These are phyloP conservation scores for Stentor roeselii DNA, from an alignment of 73 alveolate genomes.

Conservation along the genomic window DNA sequence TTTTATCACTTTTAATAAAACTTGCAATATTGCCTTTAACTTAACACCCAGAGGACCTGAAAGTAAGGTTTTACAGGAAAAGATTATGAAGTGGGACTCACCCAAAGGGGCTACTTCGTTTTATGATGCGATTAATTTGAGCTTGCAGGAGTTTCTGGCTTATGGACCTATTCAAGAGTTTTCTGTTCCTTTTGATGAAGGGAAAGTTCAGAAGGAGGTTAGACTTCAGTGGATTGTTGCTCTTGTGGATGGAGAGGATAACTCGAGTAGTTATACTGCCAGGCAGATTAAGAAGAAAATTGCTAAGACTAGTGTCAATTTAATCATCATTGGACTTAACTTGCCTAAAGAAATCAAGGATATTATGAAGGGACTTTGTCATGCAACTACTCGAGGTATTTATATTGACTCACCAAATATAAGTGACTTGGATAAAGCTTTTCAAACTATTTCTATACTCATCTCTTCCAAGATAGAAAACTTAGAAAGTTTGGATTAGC, in stretches of 20 bases:
- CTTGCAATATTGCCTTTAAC: constrained; percentile 23
- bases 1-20: constrained; percentile 30
- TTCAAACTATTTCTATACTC: background rate
- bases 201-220: background rate
- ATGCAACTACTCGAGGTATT: constrained; percentile 7
- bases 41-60: constrained; percentile 19
- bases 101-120: constrained; percentile 13
- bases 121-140: constrained; percentile 12
- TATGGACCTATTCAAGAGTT: background rate
- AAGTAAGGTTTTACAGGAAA: background rate
- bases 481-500: constrained; percentile 1
- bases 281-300: background rate
- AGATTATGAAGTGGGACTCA: background rate
- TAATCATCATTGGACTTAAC: background rate
- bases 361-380: background rate
- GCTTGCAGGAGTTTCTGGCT: constrained; percentile 10
- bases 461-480: background rate
- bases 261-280: background rate
- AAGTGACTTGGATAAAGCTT: background rate
- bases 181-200: background rate
- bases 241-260: constrained; percentile 18
- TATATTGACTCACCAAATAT: background rate
- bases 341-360: background rate
- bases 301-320: background rate
- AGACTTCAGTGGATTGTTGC: constrained; percentile 5